Evolutionary conservation across 257 asterid genomes (phyloP).

Genomic region (Ehretia macrophylla): DNA sequence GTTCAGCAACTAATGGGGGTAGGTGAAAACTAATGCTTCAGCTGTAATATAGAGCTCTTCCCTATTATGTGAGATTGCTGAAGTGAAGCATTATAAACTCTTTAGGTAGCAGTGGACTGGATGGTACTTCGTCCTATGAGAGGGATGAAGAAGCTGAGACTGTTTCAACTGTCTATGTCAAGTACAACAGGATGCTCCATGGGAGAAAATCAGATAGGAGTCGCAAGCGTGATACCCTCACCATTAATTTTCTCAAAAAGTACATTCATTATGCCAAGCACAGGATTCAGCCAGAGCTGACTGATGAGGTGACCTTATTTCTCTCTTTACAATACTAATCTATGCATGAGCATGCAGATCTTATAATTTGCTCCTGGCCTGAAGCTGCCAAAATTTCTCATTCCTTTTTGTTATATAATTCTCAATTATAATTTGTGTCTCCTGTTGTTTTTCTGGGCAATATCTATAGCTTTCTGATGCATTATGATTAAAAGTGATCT

Average conservation of each 20-base stretch:
- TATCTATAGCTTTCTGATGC: background rate
- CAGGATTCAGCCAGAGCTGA: slow-evolving; percentile 90
- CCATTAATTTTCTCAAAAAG: slow-evolving; percentile 85
- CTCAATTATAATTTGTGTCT: background rate
- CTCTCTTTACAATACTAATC: background rate
- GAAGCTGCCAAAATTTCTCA: background rate
- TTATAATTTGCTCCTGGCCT: background rate
- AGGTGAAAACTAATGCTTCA: slow-evolving; percentile 7
- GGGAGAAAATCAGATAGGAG: slow-evolving; percentile 54
- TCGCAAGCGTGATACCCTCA: slow-evolving; percentile 69
- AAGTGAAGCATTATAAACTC: slow-evolving; percentile 15
- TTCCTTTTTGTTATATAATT: background rate
- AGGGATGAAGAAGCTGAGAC: slow-evolving; percentile 62
- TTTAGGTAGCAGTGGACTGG: slow-evolving; percentile 45
- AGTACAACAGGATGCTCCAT: slow-evolving; percentile 80
- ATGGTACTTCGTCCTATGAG: slow-evolving; percentile 45
- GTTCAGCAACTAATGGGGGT: slow-evolving; percentile 77
- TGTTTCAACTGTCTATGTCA: slow-evolving; percentile 68
- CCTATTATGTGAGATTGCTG: slow-evolving; percentile 2
- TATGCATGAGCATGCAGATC: too few species aligned
- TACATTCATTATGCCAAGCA: slow-evolving; percentile 83
- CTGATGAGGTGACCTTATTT: slow-evolving; percentile 68
- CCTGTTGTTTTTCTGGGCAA: background rate
- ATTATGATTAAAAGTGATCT: background rate
- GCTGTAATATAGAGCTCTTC: slow-evolving; percentile 8